Percentiles rank a stretch among this genome's conserved stretches.
These are phyloP conservation scores for Xylaria sp. DNA, from an alignment of 2,329 filamentous ascomycete species.

Conservation along the genomic window DNA sequence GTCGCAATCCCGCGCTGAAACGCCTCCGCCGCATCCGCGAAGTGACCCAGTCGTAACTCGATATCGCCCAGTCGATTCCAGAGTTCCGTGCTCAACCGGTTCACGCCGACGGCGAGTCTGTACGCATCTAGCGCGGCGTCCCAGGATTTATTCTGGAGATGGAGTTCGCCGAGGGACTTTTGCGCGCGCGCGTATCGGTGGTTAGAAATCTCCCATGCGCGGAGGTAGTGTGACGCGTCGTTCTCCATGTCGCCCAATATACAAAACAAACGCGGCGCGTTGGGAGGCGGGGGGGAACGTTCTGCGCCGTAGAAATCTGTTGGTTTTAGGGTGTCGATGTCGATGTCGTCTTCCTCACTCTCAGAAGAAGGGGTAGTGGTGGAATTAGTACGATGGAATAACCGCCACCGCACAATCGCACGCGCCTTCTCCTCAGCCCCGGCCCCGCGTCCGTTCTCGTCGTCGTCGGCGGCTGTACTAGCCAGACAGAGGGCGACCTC, in stretches of 20 bases:
- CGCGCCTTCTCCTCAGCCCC: conserved; percentile 74
- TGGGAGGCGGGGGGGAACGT: conserved; percentile 64
- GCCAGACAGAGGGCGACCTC: conserved; percentile 90
- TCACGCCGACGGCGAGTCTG: conserved; percentile 67
- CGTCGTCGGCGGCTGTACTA: conserved; percentile 51
- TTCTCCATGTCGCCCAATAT: conserved; percentile 87
- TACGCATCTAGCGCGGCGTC: conserved; percentile 72
- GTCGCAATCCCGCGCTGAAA: conserved; percentile 75
- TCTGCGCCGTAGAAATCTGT: conserved; percentile 57
- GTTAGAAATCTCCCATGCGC: conserved; percentile 81
- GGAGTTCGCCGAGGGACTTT: conserved; percentile 75
- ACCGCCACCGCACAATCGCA: conserved; percentile 67
- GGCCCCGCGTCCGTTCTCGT: conserved; percentile 48
- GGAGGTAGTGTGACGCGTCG: conserved; percentile 68
- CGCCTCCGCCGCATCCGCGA: conserved; percentile 72
- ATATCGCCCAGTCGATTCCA: conserved; percentile 93
- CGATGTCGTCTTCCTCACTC: conserved; percentile 48
- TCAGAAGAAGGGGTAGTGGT: conserved; percentile 31
- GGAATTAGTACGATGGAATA: conserved; percentile 70
- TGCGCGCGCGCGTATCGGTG: conserved; percentile 81
- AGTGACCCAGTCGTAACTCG: conserved; percentile 69
- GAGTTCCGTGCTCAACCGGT: conserved; percentile 72
- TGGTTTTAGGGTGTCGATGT: conserved; percentile 52
- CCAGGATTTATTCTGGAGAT: conserved; percentile 62
- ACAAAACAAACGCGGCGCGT: conserved; percentile 84